A percentile compares a stretch with the other conserved stretches of the same genome.
phyloP scores from a whole-genome alignment of 1,139 yeast genomes.

The Pichia sp. region DNA sequence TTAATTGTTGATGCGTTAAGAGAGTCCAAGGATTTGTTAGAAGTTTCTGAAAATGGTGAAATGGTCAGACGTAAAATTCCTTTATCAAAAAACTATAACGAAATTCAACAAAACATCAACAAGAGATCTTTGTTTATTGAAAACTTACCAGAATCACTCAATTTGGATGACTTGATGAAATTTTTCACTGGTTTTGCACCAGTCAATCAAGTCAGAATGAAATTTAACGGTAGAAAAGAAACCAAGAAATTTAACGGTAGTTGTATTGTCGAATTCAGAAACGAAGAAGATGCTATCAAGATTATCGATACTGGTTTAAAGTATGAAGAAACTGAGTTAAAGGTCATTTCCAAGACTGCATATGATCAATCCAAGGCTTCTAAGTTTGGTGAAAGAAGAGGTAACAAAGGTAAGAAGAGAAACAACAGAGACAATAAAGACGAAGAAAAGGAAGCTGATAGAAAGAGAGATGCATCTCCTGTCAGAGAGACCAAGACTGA shows the following conservation, averaged over 20 bases:
- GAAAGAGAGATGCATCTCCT: constrained; percentile 8
- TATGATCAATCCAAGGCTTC: constrained; percentile 54
- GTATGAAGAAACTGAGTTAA: constrained; percentile 41
- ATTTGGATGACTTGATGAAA: constrained; percentile 71
- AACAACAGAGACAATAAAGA: constrained; percentile 14
- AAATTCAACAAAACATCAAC: constrained; percentile 60
- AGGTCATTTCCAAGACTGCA: constrained; percentile 48
- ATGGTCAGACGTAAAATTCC: constrained; percentile 77
- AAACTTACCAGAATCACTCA: constrained; percentile 53
- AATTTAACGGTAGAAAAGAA: constrained; percentile 34
- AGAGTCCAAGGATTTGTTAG: constrained; percentile 53
- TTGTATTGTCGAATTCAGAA: constrained; percentile 78
- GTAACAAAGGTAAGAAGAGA: too few species aligned
- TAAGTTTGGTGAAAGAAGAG: constrained; percentile 33
- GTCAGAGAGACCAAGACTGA: constrained; percentile 10
- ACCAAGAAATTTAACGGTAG: constrained; percentile 69
- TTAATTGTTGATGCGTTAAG: constrained; percentile 74
- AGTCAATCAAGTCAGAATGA: constrained; percentile 58
- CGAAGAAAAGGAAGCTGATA: background rate
- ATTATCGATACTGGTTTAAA: constrained; percentile 46
- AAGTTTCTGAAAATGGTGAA: constrained; percentile 76
- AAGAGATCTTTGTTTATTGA: constrained; percentile 76
- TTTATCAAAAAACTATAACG: constrained; percentile 53
- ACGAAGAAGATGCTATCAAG: constrained; percentile 63
- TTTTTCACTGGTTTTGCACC: constrained; percentile 51